Evolutionary conservation across 164 flowering plant species (phyloP), one percentile per base, ranked within the genome.

Genomic region (Magnolia changhungtana): DNA sequence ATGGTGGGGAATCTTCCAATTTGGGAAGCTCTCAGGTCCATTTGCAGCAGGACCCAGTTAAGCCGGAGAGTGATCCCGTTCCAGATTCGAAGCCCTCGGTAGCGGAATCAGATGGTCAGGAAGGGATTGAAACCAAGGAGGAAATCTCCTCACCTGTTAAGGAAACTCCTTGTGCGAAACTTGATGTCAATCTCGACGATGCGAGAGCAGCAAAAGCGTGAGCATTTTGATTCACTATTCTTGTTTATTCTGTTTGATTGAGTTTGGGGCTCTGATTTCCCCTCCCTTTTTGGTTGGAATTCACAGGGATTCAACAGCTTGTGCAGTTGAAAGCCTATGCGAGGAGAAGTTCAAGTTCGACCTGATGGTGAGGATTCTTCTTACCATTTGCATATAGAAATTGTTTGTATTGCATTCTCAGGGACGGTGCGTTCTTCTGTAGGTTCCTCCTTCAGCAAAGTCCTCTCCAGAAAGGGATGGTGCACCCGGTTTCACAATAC

Each of bases 331-430:
- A 52, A 78, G 18, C 64, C 83, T 83, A 52, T 78, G 87, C 67
- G 92, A 90, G 75, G 90, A 90, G 76, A 96, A 90, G 78, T 92
- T 89, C 72, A 85, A 87, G 87, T 88, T 96, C 81, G 98, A 96
- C 89, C 95, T 96, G 78, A 94, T 92, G 99, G 99, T 96, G 86
- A 77, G 83, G 70, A 76, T 82, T 50, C 55, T 58, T 37, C 45
- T 37, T 63, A 8, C 64, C 1, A 61, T 61, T 61, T 61, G 64
- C 20, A 19, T 19, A 61, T 63, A 21, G 65, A 63, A 63, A 16
- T 63, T 9, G 19, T 63, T n/a, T 4, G 45, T 37, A 37, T 37
- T 37, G 45, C 45, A 37, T 37, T 37, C 45, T 37, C 45, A 37
- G 45, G 45, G 4, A 37, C 3, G 19, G 11, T 37, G 21, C 19